phyloP scores from a whole-genome alignment of 2,329 filamentous ascomycete genomes.

The Corniculantispora saksenae region DNA sequence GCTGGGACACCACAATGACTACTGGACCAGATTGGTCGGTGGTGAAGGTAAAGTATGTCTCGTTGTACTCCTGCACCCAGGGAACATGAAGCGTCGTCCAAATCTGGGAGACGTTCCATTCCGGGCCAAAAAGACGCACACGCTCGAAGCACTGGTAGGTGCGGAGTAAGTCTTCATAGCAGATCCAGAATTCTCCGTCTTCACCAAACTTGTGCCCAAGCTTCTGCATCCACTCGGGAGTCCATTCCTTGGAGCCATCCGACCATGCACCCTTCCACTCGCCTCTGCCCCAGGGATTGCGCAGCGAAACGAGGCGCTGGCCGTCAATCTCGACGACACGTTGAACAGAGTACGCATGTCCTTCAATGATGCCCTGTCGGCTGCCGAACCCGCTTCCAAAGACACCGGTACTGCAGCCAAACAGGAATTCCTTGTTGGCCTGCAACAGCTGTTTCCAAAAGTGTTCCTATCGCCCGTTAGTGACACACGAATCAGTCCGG shows the following conservation, averaged over 20 bases:
- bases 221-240: constrained; percentile 72
- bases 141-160: constrained; percentile 61
- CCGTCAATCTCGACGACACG: constrained; percentile 58
- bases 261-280: constrained; percentile 82
- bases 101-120: constrained; percentile 51
- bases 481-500: too few species aligned
- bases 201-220: constrained; percentile 75
- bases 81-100: constrained; percentile 57
- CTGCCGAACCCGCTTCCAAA: constrained; percentile 48
- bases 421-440: constrained; percentile 76
- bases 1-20: constrained; percentile 58
- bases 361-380: constrained; percentile 58
- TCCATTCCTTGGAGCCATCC: constrained; percentile 85
- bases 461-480: constrained; percentile 28
- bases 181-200: constrained; percentile 68
- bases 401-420: constrained; percentile 56
- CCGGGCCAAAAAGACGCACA: constrained; percentile 57
- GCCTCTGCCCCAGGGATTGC: constrained; percentile 78
- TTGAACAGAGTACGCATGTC: constrained; percentile 64
- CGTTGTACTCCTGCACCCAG: constrained; percentile 57
- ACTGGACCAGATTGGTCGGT: constrained; percentile 51
- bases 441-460: constrained; percentile 80
- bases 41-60: constrained; percentile 53
- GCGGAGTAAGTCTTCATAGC: constrained; percentile 58
- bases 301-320: constrained; percentile 63